Evolutionary conservation across 108 stramenopile species (phyloP).

Genomic region (Pseudonitzschia pungens): DNA sequence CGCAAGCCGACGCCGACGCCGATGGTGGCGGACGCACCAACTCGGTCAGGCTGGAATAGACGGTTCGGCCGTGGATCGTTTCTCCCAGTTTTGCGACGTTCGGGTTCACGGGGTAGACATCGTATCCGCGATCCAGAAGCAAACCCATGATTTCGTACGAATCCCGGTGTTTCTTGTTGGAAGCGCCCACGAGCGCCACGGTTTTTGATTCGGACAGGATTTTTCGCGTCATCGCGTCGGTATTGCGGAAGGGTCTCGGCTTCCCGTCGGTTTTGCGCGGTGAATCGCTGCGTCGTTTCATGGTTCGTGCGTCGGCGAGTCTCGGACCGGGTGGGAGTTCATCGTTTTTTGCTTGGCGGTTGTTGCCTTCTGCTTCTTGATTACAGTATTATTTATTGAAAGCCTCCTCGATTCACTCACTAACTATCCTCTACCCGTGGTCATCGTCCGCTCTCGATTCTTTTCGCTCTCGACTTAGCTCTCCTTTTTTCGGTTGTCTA

Average conservation of each 20-base stretch:
- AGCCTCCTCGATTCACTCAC: no score
- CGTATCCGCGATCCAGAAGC: conserved; percentile 47
- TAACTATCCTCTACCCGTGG: no score
- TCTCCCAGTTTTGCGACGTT: background rate
- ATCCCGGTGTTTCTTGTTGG: conserved; percentile 56
- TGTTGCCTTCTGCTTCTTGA: no score
- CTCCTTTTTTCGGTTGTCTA: no score
- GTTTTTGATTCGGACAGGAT: conserved; percentile 60
- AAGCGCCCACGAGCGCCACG: conserved; percentile 77
- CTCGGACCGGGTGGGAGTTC: no score
- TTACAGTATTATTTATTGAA: no score
- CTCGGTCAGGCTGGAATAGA: background rate
- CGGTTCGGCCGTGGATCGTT: conserved; percentile 4
- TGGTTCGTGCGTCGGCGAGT: no score
- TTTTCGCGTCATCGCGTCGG: conserved; percentile 54
- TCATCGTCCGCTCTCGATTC: no score
- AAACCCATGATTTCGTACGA: conserved; percentile 73
- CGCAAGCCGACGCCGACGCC: conserved; percentile 29
- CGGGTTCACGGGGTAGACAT: conserved; percentile 79
- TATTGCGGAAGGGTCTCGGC: conserved; percentile 39
- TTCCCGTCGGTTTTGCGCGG: background rate
- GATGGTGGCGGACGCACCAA: conserved; percentile 32
- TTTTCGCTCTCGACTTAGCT: no score
- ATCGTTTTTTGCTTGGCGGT: no score
- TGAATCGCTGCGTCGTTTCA: background rate